Conservation (phyloP, 2,329 filamentous ascomycete genomes). For the Diaporthe sp. region DNA sequence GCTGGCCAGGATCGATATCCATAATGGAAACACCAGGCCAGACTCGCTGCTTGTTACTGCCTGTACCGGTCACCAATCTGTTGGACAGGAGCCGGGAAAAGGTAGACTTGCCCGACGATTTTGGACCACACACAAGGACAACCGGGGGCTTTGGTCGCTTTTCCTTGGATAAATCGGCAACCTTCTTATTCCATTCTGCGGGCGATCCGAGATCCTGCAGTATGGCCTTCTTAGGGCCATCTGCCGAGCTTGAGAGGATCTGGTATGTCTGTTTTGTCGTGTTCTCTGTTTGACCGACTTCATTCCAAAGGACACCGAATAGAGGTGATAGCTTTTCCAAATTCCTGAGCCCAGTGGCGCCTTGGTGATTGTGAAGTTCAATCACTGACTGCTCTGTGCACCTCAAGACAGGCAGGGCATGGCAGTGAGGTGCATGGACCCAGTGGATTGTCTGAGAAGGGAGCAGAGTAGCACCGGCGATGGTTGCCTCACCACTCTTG, state of each 20-base stretch:
- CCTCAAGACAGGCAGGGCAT: constrained; percentile 77
- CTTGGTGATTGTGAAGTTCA: constrained; percentile 69
- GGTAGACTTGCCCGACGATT: constrained; percentile 82
- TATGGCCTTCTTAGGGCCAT: constrained; percentile 62
- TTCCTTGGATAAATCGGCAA: constrained; percentile 60
- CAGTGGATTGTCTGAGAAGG: constrained; percentile 62
- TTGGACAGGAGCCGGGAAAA: constrained; percentile 78
- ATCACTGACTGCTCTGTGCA: constrained; percentile 64
- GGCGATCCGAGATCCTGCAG: constrained; percentile 70
- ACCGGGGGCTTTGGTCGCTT: constrained; percentile 53
- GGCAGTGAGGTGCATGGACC: constrained; percentile 76
- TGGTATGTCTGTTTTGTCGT: constrained; percentile 34
- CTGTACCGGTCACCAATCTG: constrained; percentile 68
- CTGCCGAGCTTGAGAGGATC: constrained; percentile 62
- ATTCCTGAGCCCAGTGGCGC: constrained; percentile 61
- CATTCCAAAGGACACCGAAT: constrained; percentile 77
- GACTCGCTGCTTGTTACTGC: constrained; percentile 45
- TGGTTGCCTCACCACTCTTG: constrained; percentile 70
- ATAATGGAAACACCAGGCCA: constrained; percentile 67
- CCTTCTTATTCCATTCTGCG: constrained; percentile 72
- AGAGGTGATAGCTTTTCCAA: constrained; percentile 74
- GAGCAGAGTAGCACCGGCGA: constrained; percentile 75
- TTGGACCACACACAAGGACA: constrained; percentile 76
- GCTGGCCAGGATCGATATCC: constrained; percentile 83
- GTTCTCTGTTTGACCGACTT: constrained; percentile 44